Evolutionary conservation across 768 basidiomycete genomes (phyloP), one percentile per base, ranked within the genome.

Genomic region (Cyathus striatus): DNA sequence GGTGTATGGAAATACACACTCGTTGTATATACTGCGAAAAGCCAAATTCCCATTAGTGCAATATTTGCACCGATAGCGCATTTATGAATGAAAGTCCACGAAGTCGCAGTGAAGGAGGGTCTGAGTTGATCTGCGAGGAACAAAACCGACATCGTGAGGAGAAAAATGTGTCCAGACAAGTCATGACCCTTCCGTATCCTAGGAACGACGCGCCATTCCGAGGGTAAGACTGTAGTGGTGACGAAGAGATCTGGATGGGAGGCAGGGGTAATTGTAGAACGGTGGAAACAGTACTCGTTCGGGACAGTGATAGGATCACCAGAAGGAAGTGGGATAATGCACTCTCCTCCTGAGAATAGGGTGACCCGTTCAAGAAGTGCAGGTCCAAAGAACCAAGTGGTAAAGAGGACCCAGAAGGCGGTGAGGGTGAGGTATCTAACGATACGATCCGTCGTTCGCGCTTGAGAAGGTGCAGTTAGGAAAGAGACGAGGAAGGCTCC

Each of bases 1-100:
- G 90, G 90, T 3, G 84, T 73, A 57, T 98, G 95, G 70, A 95
- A 98, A 61, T 91, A 97, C 6, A 95, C 66, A 41, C 84, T 81
- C 17, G 95, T 97, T 35, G 88, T 88, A 45, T 76, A 78, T 6
- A 73, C 64, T 50, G 90, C 90, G 58, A 89, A 76, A 38, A 89
- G 49, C 83, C 87, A 91, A 3, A 86, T 60, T 1, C 42, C 65
- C 23, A 90, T 56, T 27, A 90, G 60, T 2, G 57, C 62, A 0
- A 73, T 34, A 33, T 77, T 75, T 5, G 64, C 61, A 4, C 40
- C 52, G 12, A 84, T 60, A 1, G 83, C 81, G 45, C 63, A 56
- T 18, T 54, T 66, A 49, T 84, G 83, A 32, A 63, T 47, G 6
- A 50, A 38, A 4, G 73, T 54, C 72, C 77, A 79, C 6, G 26